These are phyloP conservation scores for Candida hungchunana DNA, from an alignment of 805 yeast species.

Conservation along the genomic window DNA sequence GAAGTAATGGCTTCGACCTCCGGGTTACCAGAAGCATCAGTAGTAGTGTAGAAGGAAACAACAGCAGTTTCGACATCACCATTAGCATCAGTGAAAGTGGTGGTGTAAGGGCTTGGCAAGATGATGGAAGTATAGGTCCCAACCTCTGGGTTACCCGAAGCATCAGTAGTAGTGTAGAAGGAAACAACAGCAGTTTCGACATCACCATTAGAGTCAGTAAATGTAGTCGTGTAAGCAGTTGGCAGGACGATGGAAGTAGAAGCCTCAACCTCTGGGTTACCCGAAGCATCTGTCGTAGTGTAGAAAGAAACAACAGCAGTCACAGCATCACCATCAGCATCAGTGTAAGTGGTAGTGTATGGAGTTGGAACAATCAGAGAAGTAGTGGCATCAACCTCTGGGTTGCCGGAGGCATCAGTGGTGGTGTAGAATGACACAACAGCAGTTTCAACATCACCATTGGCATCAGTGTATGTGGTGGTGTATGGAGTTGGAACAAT, in stretches of 20 bases:
- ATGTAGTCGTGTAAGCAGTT: slow-evolving; percentile 1
- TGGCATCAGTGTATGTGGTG: slow-evolving; percentile 4
- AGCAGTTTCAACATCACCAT: slow-evolving; percentile 1
- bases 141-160: slow-evolving; percentile 5
- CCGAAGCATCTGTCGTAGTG: slow-evolving; percentile 6
- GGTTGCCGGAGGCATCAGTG: not conserved
- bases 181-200: slow-evolving; percentile 1
- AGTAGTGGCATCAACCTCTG: slow-evolving; percentile 1
- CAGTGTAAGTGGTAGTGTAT: not conserved
- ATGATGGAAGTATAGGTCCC: slow-evolving; percentile 5
- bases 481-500: slow-evolving; percentile 7
- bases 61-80: slow-evolving; percentile 4
- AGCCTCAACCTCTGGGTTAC: slow-evolving; percentile 2
- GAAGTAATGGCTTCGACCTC: slow-evolving; percentile 6
- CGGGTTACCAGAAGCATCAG: slow-evolving; percentile 4
- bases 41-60: slow-evolving; percentile 7
- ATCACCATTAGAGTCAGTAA: not conserved
- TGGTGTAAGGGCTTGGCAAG: too few relatives aligned
- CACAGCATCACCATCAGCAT: not conserved
- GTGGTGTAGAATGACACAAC: slow-evolving; percentile 2
- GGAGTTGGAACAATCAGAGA: not conserved
- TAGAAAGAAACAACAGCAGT: slow-evolving; percentile 8
- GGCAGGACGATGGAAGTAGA: too few relatives aligned
- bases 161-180: slow-evolving; percentile 11
- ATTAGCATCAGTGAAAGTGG: slow-evolving; percentile 7